Evolutionary conservation across 2,329 filamentous ascomycete species (phyloP).

Genomic region (Fusarium nurragi): DNA sequence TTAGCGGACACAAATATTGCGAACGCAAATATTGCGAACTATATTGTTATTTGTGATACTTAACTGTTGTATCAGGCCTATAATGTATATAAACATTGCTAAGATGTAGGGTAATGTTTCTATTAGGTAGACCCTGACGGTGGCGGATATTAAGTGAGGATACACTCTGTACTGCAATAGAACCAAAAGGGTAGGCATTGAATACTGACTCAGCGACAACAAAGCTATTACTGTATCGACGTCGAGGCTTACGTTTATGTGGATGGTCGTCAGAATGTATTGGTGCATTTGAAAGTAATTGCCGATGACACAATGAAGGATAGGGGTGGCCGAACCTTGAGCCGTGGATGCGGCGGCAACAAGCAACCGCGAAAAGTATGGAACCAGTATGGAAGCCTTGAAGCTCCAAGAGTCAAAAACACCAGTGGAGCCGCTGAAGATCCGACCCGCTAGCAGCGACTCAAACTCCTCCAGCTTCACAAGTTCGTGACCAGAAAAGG

Average conservation of each 20-base stretch:
- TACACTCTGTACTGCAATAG: not conserved
- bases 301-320: slow-evolving; percentile 22
- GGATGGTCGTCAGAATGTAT: slow-evolving; percentile 15
- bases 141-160: slow-evolving; percentile 16
- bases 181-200: slow-evolving; percentile 2
- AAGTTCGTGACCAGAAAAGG: slow-evolving; percentile 25
- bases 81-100: not conserved
- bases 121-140: slow-evolving; percentile 13
- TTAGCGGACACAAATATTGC: slow-evolving; percentile 38
- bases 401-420: slow-evolving; percentile 12
- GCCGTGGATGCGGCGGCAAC: slow-evolving; percentile 4
- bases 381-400: not conserved
- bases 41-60: no score
- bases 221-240: not conserved
- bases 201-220: slow-evolving; percentile 4
- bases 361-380: not conserved
- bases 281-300: slow-evolving; percentile 1
- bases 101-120: slow-evolving; percentile 16
- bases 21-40: no score
- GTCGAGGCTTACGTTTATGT: slow-evolving; percentile 15
- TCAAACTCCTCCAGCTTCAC: slow-evolving; percentile 22
- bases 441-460: slow-evolving; percentile 23
- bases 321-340: slow-evolving; percentile 20
- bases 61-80: slow-evolving; percentile 1
- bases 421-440: slow-evolving; percentile 9